Conservation (phyloP, 116 monocot genomes). For the Cymodocea nodosa region DNA sequence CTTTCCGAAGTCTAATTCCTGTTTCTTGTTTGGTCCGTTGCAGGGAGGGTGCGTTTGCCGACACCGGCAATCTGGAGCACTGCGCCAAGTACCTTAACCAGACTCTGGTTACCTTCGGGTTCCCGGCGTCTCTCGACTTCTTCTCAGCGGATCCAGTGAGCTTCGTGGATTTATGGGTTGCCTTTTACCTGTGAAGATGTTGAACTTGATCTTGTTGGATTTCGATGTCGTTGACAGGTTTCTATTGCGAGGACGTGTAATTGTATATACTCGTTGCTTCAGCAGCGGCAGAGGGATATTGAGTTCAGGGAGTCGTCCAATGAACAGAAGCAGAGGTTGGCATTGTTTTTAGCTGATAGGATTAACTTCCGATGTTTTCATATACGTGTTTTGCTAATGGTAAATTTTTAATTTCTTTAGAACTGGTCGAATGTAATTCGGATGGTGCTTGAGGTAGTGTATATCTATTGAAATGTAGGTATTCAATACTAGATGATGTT, state of each 20-base stretch:
- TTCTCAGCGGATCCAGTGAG: constrained; percentile 86
- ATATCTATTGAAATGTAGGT: too few species aligned
- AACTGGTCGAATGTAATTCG: too few species aligned
- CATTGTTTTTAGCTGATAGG: not conserved
- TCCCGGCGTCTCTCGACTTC: constrained; percentile 89
- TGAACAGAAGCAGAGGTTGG: constrained; percentile 81
- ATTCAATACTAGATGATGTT: too few species aligned
- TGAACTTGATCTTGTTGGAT: not conserved
- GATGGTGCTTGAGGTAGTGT: too few species aligned
- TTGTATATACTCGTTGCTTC: constrained; percentile 77
- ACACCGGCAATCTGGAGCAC: constrained; percentile 77
- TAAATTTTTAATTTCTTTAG: too few species aligned
- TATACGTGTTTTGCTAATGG: too few species aligned
- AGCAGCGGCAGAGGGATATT: constrained; percentile 81
- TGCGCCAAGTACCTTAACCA: constrained; percentile 95
- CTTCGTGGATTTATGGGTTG: not conserved
- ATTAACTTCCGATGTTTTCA: not conserved
- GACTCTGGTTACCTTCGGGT: constrained; percentile 88
- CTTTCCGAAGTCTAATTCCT: not conserved
- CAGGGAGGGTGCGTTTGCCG: constrained; percentile 75
- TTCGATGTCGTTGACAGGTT: constrained; percentile 26
- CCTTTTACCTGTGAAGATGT: not conserved
- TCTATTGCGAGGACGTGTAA: constrained; percentile 94
- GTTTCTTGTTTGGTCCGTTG: not conserved
- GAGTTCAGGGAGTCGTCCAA: constrained; percentile 84